phyloP scores from a whole-genome alignment of 2,329 filamentous ascomycete genomes.

The Sporothrix pseudoabietina region DNA sequence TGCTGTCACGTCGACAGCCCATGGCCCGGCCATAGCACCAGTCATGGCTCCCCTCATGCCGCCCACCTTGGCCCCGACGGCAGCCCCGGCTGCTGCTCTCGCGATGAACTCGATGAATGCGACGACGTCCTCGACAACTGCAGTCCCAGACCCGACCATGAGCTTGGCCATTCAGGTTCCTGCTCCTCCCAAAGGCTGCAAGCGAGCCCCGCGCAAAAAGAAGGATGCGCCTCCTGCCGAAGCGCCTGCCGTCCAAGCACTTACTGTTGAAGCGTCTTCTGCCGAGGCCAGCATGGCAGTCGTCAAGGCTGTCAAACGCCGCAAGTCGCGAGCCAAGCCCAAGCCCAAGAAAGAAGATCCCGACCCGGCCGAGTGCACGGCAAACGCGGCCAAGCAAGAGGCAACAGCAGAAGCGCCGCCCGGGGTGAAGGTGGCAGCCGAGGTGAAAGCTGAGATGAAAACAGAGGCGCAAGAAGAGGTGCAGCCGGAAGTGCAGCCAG shows the following conservation, averaged over 20 bases:
- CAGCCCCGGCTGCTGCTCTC: background rate
- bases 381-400: background rate
- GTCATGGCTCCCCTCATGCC: background rate
- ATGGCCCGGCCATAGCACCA: background rate
- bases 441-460: background rate
- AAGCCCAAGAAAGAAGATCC: background rate
- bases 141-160: background rate
- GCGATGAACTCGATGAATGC: background rate
- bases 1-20: background rate
- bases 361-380: background rate
- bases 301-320: background rate
- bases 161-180: too few relatives aligned
- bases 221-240: background rate
- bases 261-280: background rate
- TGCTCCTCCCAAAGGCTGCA: background rate
- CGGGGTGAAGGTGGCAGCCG: background rate
- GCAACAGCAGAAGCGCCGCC: too few relatives aligned
- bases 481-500: background rate
- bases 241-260: background rate
- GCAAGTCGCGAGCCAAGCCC: slow-evolving; percentile 11
- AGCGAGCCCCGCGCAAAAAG: background rate
- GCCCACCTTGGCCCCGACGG: background rate
- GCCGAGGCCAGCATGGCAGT: background rate
- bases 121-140: background rate
- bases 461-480: background rate